These are phyloP conservation scores for Bryoglossum gracile DNA, from an alignment of 495 filamentous ascomycete genomes.

Conservation along the genomic window DNA sequence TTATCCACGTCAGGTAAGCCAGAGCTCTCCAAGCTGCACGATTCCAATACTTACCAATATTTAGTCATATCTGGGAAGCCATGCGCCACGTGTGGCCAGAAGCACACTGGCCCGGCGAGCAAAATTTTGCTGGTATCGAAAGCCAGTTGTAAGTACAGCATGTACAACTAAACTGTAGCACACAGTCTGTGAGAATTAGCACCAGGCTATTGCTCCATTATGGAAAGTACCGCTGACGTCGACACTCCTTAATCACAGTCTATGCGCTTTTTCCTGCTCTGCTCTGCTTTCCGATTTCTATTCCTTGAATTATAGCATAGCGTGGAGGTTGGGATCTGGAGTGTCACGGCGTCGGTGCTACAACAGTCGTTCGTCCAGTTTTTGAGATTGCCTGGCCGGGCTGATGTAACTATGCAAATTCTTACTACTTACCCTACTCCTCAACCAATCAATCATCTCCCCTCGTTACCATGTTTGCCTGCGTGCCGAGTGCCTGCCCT, in stretches of 20 bases:
- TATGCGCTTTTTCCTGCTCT: not conserved
- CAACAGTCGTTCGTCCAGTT: too few species aligned
- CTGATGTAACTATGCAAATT: too few species aligned
- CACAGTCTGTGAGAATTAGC: not conserved
- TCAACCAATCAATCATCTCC: too few species aligned
- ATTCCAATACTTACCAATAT: conserved; percentile 13
- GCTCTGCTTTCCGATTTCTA: too few species aligned
- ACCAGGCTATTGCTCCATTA: not conserved
- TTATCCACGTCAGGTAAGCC: conserved; percentile 78
- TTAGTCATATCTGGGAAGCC: conserved; percentile 82
- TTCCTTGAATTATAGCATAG: too few species aligned
- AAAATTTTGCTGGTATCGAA: conserved; percentile 52
- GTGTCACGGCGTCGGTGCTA: too few species aligned
- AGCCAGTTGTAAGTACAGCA: conserved; percentile 43
- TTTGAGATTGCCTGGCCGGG: too few species aligned
- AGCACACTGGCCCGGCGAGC: conserved; percentile 67
- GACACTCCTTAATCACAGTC: not conserved
- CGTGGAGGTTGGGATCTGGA: not conserved
- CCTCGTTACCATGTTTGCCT: too few species aligned
- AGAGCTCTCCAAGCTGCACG: not conserved
- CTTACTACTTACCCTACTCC: too few species aligned
- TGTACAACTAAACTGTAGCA: too few species aligned
- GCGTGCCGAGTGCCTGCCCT: too few species aligned
- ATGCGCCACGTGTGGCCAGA: conserved; percentile 80
- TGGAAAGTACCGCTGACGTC: not conserved